phyloP scores from a whole-genome alignment of 139 green algal species.

The Coelastrella sp. region DNA sequence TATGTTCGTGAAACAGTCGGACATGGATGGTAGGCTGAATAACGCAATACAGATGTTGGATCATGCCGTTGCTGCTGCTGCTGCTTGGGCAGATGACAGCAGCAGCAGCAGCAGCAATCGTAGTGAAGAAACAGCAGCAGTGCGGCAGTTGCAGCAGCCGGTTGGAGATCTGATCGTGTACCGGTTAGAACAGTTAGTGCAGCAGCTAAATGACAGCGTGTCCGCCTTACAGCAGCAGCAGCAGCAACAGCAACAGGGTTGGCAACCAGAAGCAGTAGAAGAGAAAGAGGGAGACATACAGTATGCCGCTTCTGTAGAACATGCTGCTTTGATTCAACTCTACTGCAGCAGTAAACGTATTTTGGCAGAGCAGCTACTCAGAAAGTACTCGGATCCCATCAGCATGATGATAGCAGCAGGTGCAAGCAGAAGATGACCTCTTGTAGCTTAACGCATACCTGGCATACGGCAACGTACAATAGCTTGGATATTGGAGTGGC shows the following conservation, averaged over 20 bases:
- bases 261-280: background rate
- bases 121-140: background rate
- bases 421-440: background rate
- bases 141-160: background rate
- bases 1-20: background rate
- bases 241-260: constrained; percentile 9
- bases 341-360: constrained; percentile 34
- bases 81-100: background rate
- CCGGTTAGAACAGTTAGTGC: background rate
- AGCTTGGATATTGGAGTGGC: too few species aligned
- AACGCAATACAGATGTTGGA: background rate
- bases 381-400: background rate
- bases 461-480: too few species aligned
- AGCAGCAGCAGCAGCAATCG: background rate
- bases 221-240: background rate
- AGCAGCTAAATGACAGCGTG: background rate
- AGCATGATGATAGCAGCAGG: background rate
- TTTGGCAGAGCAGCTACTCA: background rate
- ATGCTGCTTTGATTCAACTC: background rate
- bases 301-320: background rate
- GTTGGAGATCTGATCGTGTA: background rate
- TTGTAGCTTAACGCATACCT: too few species aligned
- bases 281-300: background rate
- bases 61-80: constrained; percentile 16
- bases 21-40: background rate